Evolutionary conservation across 2,329 filamentous ascomycete genomes (phyloP), one percentile per base, ranked within the genome.

Genomic region (Paracoccidioides brasiliensis): DNA sequence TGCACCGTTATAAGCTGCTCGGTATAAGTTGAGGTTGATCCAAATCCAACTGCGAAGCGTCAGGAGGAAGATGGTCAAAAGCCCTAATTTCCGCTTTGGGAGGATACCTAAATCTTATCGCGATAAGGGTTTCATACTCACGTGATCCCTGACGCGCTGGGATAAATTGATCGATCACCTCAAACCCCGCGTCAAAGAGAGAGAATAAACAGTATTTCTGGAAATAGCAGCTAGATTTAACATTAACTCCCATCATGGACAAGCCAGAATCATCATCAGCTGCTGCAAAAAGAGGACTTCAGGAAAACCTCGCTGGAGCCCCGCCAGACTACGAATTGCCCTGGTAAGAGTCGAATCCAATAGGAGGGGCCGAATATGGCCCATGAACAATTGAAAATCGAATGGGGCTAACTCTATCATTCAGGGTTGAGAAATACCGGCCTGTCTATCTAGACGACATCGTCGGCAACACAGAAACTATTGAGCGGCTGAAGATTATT

Each of bases 361-460:
- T 30, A 45, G 43, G 37, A 12, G 37, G 3, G 7, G 37, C 12
- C 12, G 37, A 7, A 38, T 8, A 12, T 38, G 52, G 57, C n/a
- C 53, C 2, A 28, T 30, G n/a, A 35, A 37, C 12, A 30, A 37
- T 33, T 3, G 5, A 38, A 3, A 30, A 22, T 8, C 4, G 40
- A 30, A 28, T 41, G 3, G 12, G 7, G 32, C 52, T 54, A 48
- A 54, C 35, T 10, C 12, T 28, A 5, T 12, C n/a, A 32, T 32
- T 12, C 55, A 96, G 91, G 93, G 93, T 98, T 58, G 93, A 98
- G 74, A 98, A 98, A 71, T 98, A 97, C 75, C 82, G 93, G 42
- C 93, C 93, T 0, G 80, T 95, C 54, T 94, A 94, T 72, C 83
- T 98, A 35, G 90, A 97, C 73, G 91, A 98, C 74, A 85, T 98